A percentile compares a stretch with the other conserved stretches of the same genome.
phyloP scores from a whole-genome alignment of 768 basidiomycete species.

The Russula olivacea region DNA sequence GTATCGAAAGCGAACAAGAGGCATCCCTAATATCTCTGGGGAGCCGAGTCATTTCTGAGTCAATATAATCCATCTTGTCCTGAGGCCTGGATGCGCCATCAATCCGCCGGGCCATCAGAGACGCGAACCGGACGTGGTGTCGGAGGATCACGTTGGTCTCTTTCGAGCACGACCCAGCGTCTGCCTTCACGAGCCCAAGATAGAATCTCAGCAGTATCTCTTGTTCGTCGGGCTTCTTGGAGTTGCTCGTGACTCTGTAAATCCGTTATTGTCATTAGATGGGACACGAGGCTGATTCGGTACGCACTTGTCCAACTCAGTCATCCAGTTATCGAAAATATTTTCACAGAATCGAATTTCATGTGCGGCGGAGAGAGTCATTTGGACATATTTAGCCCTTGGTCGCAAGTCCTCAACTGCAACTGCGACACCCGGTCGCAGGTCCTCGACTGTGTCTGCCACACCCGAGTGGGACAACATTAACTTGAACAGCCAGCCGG shows the following conservation, averaged over 20 bases:
- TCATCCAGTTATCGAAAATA: conserved; percentile 11
- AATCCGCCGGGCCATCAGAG: conserved; percentile 10
- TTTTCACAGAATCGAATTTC: conserved; percentile 18
- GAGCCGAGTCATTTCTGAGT: conserved; percentile 9
- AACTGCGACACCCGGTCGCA: too few species aligned
- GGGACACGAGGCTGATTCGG: neutral
- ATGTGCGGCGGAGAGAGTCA: conserved; percentile 1
- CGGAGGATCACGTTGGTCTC: conserved; percentile 13
- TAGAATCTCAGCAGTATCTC: neutral
- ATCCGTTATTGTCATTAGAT: neutral
- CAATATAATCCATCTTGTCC: too few species aligned
- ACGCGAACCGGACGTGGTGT: conserved; percentile 13
- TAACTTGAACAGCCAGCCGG: too few species aligned
- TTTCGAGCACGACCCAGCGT: conserved; percentile 3
- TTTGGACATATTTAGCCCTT: neutral
- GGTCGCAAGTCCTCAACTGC: conserved; percentile 5
- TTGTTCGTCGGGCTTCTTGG: conserved; percentile 6
- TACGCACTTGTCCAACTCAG: conserved; percentile 14
- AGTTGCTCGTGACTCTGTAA: neutral
- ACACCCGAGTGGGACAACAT: conserved; percentile 1
- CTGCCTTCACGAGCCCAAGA: neutral
- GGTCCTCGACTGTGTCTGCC: too few species aligned
- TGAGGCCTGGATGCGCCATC: conserved; percentile 11
- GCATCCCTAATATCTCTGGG: conserved; percentile 7
- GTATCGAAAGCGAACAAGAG: conserved; percentile 1